phyloP scores from a whole-genome alignment of 202 grass and related monocot genomes.

The Saccharum hybrid region DNA sequence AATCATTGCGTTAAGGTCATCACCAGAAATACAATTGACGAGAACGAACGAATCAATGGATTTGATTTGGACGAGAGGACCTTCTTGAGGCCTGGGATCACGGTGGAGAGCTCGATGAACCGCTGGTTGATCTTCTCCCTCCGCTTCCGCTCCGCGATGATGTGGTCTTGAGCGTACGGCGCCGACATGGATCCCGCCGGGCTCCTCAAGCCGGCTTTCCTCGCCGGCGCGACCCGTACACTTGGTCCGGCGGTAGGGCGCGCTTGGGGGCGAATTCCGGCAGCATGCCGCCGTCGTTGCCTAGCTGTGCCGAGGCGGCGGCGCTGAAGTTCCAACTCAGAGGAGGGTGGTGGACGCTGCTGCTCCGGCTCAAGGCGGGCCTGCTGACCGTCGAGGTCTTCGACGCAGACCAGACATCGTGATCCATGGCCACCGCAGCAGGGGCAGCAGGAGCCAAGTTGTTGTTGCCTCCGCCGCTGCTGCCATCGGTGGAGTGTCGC shows the following conservation, averaged over 20 bases:
- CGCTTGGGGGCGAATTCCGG: neutral
- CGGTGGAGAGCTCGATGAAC: slow-evolving; percentile 74
- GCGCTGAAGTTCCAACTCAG: slow-evolving; percentile 57
- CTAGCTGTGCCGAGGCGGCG: neutral
- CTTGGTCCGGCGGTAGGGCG: neutral
- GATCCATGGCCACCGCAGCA: slow-evolving; percentile 1
- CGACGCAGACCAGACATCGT: slow-evolving; percentile 15
- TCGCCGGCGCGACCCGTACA: neutral
- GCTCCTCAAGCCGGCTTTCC: neutral
- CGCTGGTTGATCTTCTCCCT: slow-evolving; percentile 79
- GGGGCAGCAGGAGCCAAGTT: neutral
- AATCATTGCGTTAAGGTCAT: neutral
- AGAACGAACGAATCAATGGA: too few species aligned
- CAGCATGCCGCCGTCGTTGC: neutral
- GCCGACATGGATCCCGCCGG: slow-evolving; percentile 1
- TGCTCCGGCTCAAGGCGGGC: neutral
- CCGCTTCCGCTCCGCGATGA: slow-evolving; percentile 72
- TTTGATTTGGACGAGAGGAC: slow-evolving; percentile 27
- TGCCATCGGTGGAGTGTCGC: slow-evolving; percentile 20
- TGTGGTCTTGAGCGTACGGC: slow-evolving; percentile 65
- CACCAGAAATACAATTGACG: neutral
- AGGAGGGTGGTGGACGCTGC: neutral
- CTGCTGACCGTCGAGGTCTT: slow-evolving; percentile 2
- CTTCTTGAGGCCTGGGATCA: slow-evolving; percentile 81
- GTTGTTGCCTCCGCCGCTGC: neutral